Base-by-base conservation (phyloP, 495 filamentous ascomycete genomes). In the Talaromyces proteolyticus region DNA sequence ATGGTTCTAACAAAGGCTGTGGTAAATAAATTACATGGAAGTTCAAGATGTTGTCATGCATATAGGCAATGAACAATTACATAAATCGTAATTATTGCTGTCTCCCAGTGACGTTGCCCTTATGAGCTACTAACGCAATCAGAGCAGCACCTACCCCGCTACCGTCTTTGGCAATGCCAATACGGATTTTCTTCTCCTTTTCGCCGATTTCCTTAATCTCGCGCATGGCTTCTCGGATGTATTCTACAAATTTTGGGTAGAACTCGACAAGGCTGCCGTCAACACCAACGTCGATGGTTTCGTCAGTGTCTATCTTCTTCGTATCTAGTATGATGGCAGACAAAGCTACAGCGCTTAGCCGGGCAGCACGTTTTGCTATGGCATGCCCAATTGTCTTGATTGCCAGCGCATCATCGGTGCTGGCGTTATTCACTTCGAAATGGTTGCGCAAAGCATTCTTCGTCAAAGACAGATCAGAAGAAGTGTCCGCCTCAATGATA, bases 161-260 rank as follows among this genome's bases (percentile, higher is more conserved):
- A 42, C 91, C 91, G 69, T 96, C 91, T 77, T 93, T 92, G 47
- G 91, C 91, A 65, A 96, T 89, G 11, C 90, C 91, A 57, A 96
- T 95, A 38, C 88, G 76, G 53, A 96, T 79, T 64, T 81, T 85
- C 65, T 85, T 82, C 47, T 92, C 88, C 7, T 88, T 87, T 10
- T 61, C 65, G 10, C 90, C 91, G 56, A 95, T 82, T 49, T 83
- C 78, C 23, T 84, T 74, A 16, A 95, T 76, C 48, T 77, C 78
- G 19, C 80, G 68, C 46, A 96, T 64, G 20, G 87, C 86, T 56
- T 90, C 86, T 20, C 83, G 80, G 60, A 96, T 78, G 65, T 87
- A 79, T 17, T 79, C 82, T 56, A 91, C 81, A 63, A 95, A 96
- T 54, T 80, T 81, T 20, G 91, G 91, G 67, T 95, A 96, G 69